A percentile compares a stretch with the other conserved stretches of the same genome.
These are phyloP conservation scores for Xylaria sp. DNA, from an alignment of 2,329 filamentous ascomycete species.

Conservation along the genomic window DNA sequence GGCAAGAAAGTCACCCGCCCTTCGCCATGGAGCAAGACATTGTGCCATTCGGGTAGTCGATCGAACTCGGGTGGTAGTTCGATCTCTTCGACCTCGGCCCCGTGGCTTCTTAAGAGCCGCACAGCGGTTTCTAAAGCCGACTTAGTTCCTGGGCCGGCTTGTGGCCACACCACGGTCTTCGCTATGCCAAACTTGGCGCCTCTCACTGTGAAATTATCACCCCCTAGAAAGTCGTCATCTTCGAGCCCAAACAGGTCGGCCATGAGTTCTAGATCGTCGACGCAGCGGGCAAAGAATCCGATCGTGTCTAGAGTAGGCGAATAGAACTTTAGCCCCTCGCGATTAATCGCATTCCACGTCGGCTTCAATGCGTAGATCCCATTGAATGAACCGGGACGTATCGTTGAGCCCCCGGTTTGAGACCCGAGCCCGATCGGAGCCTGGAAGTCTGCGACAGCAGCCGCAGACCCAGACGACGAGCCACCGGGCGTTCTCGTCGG, in stretches of 20 bases:
- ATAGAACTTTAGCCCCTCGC: conserved; percentile 70
- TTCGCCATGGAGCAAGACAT: conserved; percentile 61
- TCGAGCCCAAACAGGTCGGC: conserved; percentile 63
- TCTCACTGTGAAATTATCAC: conserved; percentile 51
- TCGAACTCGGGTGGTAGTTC: conserved; percentile 62
- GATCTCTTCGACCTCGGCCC: conserved; percentile 67
- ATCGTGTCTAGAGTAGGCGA: conserved; percentile 70
- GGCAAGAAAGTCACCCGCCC: conserved; percentile 64
- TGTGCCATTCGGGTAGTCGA: conserved; percentile 63
- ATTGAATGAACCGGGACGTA: conserved; percentile 73
- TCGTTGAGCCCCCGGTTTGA: conserved; percentile 72
- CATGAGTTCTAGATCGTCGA: conserved; percentile 68
- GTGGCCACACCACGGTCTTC: conserved; percentile 64
- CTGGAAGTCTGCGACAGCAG: conserved; percentile 73
- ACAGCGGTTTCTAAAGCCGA: conserved; percentile 56
- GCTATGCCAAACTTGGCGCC: conserved; percentile 65
- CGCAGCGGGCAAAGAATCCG: conserved; percentile 67
- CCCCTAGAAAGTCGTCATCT: conserved; percentile 57
- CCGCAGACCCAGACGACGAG: conserved; percentile 74
- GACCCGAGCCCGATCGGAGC: conserved; percentile 70
- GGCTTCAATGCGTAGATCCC: conserved; percentile 74
- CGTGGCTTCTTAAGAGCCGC: conserved; percentile 56
- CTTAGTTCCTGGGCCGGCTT: conserved; percentile 58
- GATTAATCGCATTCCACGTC: conserved; percentile 71
- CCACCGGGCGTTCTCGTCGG: conserved; percentile 72